These are phyloP conservation scores for Solidago caesia DNA, from an alignment of 129 eudicot genomes.

Conservation along the genomic window DNA sequence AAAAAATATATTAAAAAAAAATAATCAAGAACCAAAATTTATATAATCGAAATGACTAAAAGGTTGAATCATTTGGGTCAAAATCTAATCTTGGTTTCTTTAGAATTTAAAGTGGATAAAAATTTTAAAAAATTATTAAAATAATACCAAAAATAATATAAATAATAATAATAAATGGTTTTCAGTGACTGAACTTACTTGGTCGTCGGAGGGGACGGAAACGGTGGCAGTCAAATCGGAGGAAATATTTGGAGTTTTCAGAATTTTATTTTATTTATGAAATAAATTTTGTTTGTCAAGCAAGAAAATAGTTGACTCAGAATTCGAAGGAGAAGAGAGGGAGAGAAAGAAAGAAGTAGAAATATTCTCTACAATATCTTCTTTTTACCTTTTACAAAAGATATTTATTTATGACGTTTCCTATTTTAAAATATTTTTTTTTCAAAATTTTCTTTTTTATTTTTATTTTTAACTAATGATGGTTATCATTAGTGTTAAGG, in stretches of 20 bases:
- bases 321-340: constrained; percentile 24
- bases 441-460: neutral
- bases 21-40: neutral
- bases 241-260: constrained; percentile 16
- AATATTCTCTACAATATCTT: constrained; percentile 11
- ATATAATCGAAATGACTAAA: neutral
- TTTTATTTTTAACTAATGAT: neutral
- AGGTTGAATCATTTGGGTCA: neutral
- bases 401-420: constrained; percentile 10
- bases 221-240: constrained; percentile 20
- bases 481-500: neutral
- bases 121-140: neutral
- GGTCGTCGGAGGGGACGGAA: neutral
- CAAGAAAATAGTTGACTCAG: constrained; percentile 31
- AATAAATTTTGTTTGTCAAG: constrained; percentile 23
- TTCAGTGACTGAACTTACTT: constrained; percentile 18
- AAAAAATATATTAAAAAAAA: neutral
- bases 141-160: too few species aligned
- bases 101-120: constrained; percentile 6
- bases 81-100: constrained; percentile 4
- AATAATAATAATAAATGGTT: neutral
- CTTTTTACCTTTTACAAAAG: neutral
- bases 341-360: constrained; percentile 19
- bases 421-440: constrained; percentile 13
- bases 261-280: constrained; percentile 8